A percentile compares a stretch with the other conserved stretches of the same genome.
Conservation (phyloP, 495 filamentous ascomycete genomes). For the Cercophora samala region DNA sequence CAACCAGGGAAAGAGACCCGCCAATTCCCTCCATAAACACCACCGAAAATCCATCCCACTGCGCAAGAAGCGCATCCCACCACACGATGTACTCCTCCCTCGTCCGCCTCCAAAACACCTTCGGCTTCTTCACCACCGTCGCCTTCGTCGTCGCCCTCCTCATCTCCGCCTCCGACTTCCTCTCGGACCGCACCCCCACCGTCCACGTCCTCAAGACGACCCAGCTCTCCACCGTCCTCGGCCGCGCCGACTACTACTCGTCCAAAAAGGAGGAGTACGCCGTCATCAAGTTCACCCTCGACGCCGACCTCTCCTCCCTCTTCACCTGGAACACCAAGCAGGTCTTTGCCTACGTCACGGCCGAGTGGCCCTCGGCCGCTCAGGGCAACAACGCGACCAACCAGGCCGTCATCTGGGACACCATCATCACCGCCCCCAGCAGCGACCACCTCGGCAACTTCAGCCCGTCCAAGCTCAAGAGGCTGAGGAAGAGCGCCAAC, state of each 20-base stretch:
- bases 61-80: constrained; percentile 9
- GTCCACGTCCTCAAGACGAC: constrained; percentile 62
- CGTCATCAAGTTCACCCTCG: constrained; percentile 86
- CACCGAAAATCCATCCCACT: background rate
- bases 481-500: constrained; percentile 48
- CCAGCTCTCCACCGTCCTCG: constrained; percentile 82
- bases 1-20: background rate
- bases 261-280: constrained; percentile 92
- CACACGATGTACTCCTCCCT: constrained; percentile 78
- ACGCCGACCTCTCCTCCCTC: constrained; percentile 78
- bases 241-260: constrained; percentile 90
- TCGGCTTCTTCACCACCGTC: constrained; percentile 97
- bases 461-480: constrained; percentile 49
- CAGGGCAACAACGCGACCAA: constrained; percentile 45
- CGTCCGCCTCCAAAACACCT: constrained; percentile 83
- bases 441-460: constrained; percentile 55
- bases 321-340: constrained; percentile 99
- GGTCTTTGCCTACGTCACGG: constrained; percentile 90
- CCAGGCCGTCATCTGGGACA: constrained; percentile 91
- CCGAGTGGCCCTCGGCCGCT: constrained; percentile 66
- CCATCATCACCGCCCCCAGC: constrained; percentile 73
- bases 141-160: constrained; percentile 74
- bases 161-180: constrained; percentile 72
- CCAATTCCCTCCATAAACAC: background rate
- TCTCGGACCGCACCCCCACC: constrained; percentile 65